These are phyloP conservation scores for Neofusicoccum laricinum DNA, from an alignment of 2,329 filamentous ascomycete genomes.

Conservation along the genomic window DNA sequence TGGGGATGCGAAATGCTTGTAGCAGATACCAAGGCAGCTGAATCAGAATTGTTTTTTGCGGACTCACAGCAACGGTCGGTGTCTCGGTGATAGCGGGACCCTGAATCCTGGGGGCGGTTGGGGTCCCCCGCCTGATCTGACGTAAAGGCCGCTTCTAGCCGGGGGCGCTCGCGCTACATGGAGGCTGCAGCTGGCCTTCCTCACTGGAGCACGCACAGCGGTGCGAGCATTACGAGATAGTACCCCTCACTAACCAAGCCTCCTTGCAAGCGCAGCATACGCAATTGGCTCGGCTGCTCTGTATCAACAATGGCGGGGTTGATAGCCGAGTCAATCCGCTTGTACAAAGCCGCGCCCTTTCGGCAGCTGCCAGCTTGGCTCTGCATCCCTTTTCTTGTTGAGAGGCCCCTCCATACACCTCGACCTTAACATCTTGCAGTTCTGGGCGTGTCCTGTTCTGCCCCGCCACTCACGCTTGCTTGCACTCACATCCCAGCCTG, in stretches of 20 bases:
- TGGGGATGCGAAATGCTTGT: neutral
- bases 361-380: neutral
- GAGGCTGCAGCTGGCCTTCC: neutral
- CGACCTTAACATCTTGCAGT: neutral
- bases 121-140: neutral
- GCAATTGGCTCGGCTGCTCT: neutral
- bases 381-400: neutral
- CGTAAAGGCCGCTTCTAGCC: constrained; percentile 7
- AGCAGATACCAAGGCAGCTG: neutral
- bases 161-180: neutral
- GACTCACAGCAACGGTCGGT: neutral
- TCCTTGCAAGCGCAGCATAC: neutral
- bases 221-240: neutral
- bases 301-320: neutral
- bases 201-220: neutral
- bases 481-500: neutral
- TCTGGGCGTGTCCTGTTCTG: neutral
- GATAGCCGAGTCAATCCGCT: neutral
- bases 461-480: too few species aligned
- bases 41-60: neutral
- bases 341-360: neutral
- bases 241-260: constrained; percentile 3
- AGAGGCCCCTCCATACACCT: neutral
- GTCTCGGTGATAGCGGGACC: neutral
- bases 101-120: neutral